Evolutionary conservation across 2,329 filamentous ascomycete species (phyloP).

Genomic region (Phialophora expanda): DNA sequence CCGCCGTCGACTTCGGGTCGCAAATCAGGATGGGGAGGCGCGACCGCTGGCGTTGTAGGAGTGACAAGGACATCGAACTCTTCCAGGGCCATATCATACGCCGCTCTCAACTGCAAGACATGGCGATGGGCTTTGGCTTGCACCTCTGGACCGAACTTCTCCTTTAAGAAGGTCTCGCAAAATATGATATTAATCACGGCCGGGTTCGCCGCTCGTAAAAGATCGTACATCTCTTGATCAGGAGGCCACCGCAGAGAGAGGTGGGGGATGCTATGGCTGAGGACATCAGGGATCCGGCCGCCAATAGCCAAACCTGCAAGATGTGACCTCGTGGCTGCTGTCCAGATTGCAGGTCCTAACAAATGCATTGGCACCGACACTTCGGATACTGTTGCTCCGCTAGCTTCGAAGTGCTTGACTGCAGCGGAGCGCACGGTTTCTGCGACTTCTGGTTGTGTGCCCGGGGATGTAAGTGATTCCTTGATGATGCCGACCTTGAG

Average conservation of each 20-base stretch:
- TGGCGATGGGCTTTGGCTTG: slow-evolving; percentile 56
- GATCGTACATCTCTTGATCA: slow-evolving; percentile 52
- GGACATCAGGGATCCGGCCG: slow-evolving; percentile 43
- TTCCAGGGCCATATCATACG: slow-evolving; percentile 54
- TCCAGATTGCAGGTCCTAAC: slow-evolving; percentile 57
- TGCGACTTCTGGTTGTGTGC: slow-evolving; percentile 49
- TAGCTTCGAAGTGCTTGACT: slow-evolving; percentile 45
- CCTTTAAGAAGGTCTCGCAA: slow-evolving; percentile 44
- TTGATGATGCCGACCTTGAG: slow-evolving; percentile 55
- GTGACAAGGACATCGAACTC: slow-evolving; percentile 57
- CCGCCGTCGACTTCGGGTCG: slow-evolving; percentile 36
- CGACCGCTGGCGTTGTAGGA: slow-evolving; percentile 55
- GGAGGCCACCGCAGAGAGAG: slow-evolving; percentile 45
- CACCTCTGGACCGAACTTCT: slow-evolving; percentile 43
- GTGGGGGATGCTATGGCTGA: slow-evolving; percentile 44
- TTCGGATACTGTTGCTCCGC: slow-evolving; percentile 54
- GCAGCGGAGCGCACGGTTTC: slow-evolving; percentile 47
- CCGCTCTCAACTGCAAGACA: slow-evolving; percentile 54
- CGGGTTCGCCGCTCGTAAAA: slow-evolving; percentile 52
- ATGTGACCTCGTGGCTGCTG: slow-evolving; percentile 46
- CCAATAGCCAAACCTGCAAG: slow-evolving; percentile 45
- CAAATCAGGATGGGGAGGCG: slow-evolving; percentile 48
- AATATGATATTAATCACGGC: slow-evolving; percentile 54
- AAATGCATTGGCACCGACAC: slow-evolving; percentile 57
- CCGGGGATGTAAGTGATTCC: slow-evolving; percentile 51